Percentiles rank a stretch among this genome's conserved stretches.
phyloP scores from a whole-genome alignment of 2,329 filamentous ascomycete genomes.

The Hansfordia pulvinata region DNA sequence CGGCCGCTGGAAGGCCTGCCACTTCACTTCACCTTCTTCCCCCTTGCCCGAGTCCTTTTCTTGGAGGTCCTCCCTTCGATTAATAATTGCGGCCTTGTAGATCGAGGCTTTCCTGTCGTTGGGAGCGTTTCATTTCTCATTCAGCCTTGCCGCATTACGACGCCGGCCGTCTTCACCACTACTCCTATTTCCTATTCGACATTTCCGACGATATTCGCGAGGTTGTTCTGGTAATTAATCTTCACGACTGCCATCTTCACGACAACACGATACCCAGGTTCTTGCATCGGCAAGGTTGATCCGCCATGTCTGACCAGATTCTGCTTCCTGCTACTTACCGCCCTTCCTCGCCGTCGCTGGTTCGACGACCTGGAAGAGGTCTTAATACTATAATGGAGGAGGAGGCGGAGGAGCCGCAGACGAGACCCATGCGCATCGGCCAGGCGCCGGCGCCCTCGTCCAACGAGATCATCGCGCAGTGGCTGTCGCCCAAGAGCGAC shows the following conservation, averaged over 20 bases:
- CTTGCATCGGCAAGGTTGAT: too few species aligned
- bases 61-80: slow-evolving; percentile 17
- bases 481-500: slow-evolving; percentile 45
- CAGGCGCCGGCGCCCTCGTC: slow-evolving; percentile 16
- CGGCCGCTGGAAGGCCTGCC: slow-evolving; percentile 9
- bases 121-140: slow-evolving; percentile 14
- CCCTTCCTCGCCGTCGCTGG: slow-evolving; percentile 39
- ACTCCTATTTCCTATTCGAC: slow-evolving; percentile 13
- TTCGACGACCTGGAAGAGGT: slow-evolving; percentile 33
- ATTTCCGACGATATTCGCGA: too few species aligned
- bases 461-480: slow-evolving; percentile 39
- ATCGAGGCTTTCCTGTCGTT: slow-evolving; percentile 30
- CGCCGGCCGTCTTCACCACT: slow-evolving; percentile 8
- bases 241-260: not conserved
- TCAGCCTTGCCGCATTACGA: slow-evolving; percentile 8
- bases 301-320: slow-evolving; percentile 35
- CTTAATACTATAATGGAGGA: slow-evolving; percentile 58
- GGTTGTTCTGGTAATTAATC: too few species aligned
- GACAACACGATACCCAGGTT: slow-evolving; percentile 16
- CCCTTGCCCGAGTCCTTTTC: slow-evolving; percentile 17
- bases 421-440: slow-evolving; percentile 13
- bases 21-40: slow-evolving; percentile 10
- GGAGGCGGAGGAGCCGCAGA: slow-evolving; percentile 25
- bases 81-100: slow-evolving; percentile 27
- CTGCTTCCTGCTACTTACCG: slow-evolving; percentile 27